These are phyloP conservation scores for Diaporthe helianthi DNA, from an alignment of 2,329 filamentous ascomycete genomes.

Conservation along the genomic window DNA sequence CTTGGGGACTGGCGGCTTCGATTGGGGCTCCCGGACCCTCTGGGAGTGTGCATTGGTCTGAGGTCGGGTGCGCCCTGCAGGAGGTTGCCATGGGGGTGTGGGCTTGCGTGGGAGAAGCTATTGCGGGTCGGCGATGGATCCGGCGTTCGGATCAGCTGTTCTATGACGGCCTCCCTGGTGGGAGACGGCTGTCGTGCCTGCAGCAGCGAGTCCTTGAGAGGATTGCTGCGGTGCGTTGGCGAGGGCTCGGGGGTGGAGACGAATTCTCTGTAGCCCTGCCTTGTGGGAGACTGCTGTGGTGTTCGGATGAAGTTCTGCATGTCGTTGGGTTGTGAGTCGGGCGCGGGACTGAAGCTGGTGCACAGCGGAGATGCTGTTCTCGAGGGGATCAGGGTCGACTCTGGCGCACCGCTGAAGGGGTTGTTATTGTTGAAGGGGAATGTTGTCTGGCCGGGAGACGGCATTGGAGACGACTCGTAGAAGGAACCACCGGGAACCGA, in stretches of 20 bases:
- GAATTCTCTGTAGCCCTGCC: constrained; percentile 31
- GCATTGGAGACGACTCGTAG: constrained; percentile 33
- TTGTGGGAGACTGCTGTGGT: constrained; percentile 30
- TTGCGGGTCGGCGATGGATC: constrained; percentile 33
- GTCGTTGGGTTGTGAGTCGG: not conserved
- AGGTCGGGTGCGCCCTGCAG: constrained; percentile 32
- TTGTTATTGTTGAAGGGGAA: constrained; percentile 34
- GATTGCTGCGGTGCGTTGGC: constrained; percentile 32
- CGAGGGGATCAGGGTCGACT: constrained; percentile 30
- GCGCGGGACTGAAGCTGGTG: constrained; percentile 20
- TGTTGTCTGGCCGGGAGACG: constrained; percentile 29
- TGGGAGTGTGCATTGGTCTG: constrained; percentile 27
- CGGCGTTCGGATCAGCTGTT: constrained; percentile 29
- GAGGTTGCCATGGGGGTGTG: constrained; percentile 21
- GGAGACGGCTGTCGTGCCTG: constrained; percentile 32
- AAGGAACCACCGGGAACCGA: constrained; percentile 25
- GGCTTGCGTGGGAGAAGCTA: constrained; percentile 33
- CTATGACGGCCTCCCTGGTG: constrained; percentile 26
- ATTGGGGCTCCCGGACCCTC: constrained; percentile 24
- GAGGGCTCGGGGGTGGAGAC: constrained; percentile 32
- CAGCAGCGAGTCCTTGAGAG: constrained; percentile 31
- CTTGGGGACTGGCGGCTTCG: constrained; percentile 33
- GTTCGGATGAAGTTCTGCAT: constrained; percentile 30
- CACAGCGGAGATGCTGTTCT: constrained; percentile 31
- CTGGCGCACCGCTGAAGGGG: constrained; percentile 32